Evolutionary conservation across 306 rosid species (phyloP), one percentile per base, ranked within the genome.

Genomic region (Heteromeles arbutifolia): DNA sequence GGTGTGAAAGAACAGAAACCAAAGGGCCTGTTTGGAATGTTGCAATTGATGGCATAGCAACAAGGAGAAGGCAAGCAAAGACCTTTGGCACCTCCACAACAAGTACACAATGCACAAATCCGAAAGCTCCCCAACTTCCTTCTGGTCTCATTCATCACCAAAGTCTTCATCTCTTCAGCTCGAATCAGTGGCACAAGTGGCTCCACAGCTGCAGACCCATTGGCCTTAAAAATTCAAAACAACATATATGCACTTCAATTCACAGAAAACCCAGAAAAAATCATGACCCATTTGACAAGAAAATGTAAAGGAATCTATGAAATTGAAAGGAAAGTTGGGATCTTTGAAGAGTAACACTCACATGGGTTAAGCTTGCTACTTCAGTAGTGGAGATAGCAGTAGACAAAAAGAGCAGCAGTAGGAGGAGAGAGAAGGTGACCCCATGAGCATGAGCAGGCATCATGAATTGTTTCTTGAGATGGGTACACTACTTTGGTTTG

Each of bases 21-120:
- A 84, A 92, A 96, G 57, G 99, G 99, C 75, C 92, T 87, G 82
- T 96, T 83, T 25, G 99, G 99, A 75, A 96, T 91, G 88, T 96
- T 90, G 93, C 99, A 96, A 84, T 92, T 91, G 89, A 96, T 92
- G 70, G 99, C 97, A 82, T 92, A 96, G 92, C 99, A 96, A 84
- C 99, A 96, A 1, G 98, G 98, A 77, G 98, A 89, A n/a, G 99
- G 92, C 86, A 96, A 84, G 82, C 99, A 96, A 3, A 88, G 78
- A 59, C 99, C 94, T 90, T 72, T 90, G 4, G 97, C 88, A 58
- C 99, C 98, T 67, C 99, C 99, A 73, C 99, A 96, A 85, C 99
- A 96, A 32, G 99, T 96, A 72, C 99, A 96, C 22, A 92, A 75
- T 2, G 97, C 99, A 79, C 99, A 96, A 77, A 96, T 89, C 90